Evolutionary conservation across 2,329 filamentous ascomycete genomes (phyloP), one percentile per base, ranked within the genome.

Genomic region (Epichloe gansuensis): DNA sequence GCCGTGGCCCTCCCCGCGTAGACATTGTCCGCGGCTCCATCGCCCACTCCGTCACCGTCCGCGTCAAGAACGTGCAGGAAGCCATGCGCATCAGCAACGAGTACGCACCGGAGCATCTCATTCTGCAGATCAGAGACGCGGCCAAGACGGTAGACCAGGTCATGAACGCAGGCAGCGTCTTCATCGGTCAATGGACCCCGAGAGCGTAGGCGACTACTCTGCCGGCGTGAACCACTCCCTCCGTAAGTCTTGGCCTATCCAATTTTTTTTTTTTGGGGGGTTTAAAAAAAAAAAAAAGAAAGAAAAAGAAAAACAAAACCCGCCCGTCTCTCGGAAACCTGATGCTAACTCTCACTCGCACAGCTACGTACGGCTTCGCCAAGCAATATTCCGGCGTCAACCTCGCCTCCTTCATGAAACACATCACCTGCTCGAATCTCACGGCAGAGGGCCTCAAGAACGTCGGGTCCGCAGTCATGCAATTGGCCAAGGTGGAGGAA

Each of bases 311-410:
- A 39, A 25, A 31, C 2, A 31, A 31, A 3, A 1, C 8, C 9
- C 28, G 9, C 1, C 28, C 28, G 1, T 11, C 3, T 31, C 9
- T 11, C 31, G 31, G 31, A 31, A 31, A 31, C 17, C n/a, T 35
- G 23, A 45, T 34, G 46, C 49, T 44, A 35, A 15, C 7, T 42
- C 46, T 12, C 15, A 15, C 5, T 17, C 25, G 23, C 25, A 3
- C 60, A 95, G 90, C 93, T 50, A 98, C 93, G 0, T 98, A 97
- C 65, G 93, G 93, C 42, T 98, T 95, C 63, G 93, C 93, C 48
- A 95, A 95, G 72, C 93, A 98, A 69, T 98, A 98, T 74, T 96
- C 90, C 5, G 93, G 93, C 50, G 93, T 98, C 64, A 98, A 95
- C 69, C 80, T 98, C 5, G 89, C 82, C 35, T 97, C 91, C 2